Base-by-base conservation (phyloP, 2,329 filamentous ascomycete genomes). In the Alternaria gaisen region DNA sequence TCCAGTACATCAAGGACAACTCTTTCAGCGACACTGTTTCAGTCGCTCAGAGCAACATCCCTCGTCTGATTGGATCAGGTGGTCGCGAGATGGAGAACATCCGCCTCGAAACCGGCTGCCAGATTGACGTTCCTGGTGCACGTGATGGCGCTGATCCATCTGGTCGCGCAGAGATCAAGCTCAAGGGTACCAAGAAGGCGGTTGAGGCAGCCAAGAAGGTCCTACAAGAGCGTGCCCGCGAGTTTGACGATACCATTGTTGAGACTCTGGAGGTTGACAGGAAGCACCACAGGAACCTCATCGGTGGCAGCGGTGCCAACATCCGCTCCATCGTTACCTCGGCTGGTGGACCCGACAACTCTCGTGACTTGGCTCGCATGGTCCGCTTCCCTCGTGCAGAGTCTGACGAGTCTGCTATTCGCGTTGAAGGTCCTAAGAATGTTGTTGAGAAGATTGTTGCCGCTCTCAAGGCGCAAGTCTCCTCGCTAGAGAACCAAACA, bases 361-460 rank as follows among this genome's bases (percentile, higher is more conserved):
- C 90, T 64, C 89, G 91, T 41, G 90, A 91, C 64, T 87, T 95
- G 70, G 92, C 93, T 53, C 91, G 94, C 65, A 93, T 94, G 72
- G 93, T 99, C 61, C 93, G 94, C 78, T 98, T 99, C 84, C 95
- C 95, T 58, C 93, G 94, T 77, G 90, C 92, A 67, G 94, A 97
- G 59, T 87, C 90, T 53, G 90, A 91, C 61, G 93, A 91, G 44
- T 92, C 91, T 74, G 87, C 86, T 26, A 97, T 99, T 80, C 94
- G 91, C 76, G 84, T 99, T 6, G 94, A 97, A 80, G 95, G 95
- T 30, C 90, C 91, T 48, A 89, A 88, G 64, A 88, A 89, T 40
- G 84, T 99, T 24, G 94, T 98, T 2, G 91, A 97, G 71, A 96
- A 92, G 81, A 96, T 99, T 70, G 85, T 94, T 72, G 86, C 89